Evolutionary conservation across 164 flowering plant genomes (phyloP).

Genomic region (Magnolia officinalis): DNA sequence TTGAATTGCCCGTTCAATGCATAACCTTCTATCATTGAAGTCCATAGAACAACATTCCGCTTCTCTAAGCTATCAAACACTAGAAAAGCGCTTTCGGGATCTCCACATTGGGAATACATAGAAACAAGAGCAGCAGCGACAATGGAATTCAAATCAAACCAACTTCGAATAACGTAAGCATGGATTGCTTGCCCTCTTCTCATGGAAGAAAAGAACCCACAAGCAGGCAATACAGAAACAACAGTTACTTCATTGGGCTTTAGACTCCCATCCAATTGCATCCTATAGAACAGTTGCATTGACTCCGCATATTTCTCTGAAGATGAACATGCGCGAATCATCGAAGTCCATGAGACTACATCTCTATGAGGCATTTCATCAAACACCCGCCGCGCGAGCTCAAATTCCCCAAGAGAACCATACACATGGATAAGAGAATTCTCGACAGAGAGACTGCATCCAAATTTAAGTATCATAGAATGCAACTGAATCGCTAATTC

Average conservation of each 20-base stretch:
- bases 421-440: conserved; percentile 1
- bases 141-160: conserved; percentile 9
- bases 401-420: conserved; percentile 2
- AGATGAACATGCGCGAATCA: conserved; percentile 7
- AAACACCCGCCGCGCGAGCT: conserved; percentile 6
- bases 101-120: conserved; percentile 26
- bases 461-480: background rate
- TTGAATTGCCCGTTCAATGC: conserved; percentile 18
- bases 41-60: conserved; percentile 18
- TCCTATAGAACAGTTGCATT: conserved; percentile 8
- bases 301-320: conserved; percentile 2
- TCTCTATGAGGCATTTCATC: conserved; percentile 11
- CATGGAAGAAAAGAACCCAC: conserved; percentile 16
- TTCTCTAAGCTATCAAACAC: conserved; percentile 16
- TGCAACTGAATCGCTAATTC: background rate
- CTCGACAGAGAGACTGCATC: background rate
- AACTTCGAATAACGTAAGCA: conserved; percentile 13
- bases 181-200: conserved; percentile 19
- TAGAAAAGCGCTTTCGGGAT: conserved; percentile 7
- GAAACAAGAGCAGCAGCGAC: conserved; percentile 20
- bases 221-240: conserved; percentile 10
- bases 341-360: conserved; percentile 19
- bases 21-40: conserved; percentile 26
- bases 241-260: conserved; percentile 14
- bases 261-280: conserved; percentile 5